Evolutionary conservation across 345 rosid genomes (phyloP).

Genomic region (Ceriops zippeliana): DNA sequence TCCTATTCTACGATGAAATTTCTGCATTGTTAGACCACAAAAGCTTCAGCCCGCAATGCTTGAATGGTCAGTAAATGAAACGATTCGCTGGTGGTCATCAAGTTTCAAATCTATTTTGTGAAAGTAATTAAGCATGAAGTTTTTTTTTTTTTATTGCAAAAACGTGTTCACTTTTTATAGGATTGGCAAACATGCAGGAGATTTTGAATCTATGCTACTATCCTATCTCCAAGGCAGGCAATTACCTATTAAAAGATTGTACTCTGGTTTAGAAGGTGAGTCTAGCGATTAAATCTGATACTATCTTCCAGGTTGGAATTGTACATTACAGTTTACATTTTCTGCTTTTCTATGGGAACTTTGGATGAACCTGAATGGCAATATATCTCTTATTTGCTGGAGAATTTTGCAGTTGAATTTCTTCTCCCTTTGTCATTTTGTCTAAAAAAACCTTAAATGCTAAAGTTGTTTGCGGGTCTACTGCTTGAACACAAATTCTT

Average conservation of each 20-base stretch:
- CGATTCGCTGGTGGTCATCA: not conserved
- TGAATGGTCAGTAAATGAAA: conserved; percentile 22
- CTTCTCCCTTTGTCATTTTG: conserved; percentile 13
- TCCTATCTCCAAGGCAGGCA: conserved; percentile 57
- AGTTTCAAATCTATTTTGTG: conserved; percentile 15
- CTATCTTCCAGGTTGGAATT: conserved; percentile 10
- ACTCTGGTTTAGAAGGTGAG: conserved; percentile 68
- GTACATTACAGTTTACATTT: conserved; percentile 17
- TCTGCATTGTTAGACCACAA: conserved; percentile 42
- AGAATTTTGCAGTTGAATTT: conserved; percentile 62
- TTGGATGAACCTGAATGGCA: conserved; percentile 91
- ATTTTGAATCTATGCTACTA: conserved; percentile 61
- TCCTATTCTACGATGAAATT: conserved; percentile 71
- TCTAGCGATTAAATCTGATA: not conserved
- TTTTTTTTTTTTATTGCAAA: not conserved
- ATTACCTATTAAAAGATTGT: conserved; percentile 32
- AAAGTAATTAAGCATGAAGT: not conserved
- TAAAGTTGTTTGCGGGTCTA: conserved; percentile 45
- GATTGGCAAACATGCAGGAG: conserved; percentile 69
- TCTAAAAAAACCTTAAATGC: conserved; percentile 8
- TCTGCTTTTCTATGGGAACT: conserved; percentile 51
- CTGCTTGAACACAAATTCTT: conserved; percentile 53
- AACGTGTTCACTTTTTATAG: conserved; percentile 33
- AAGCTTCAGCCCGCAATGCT: conserved; percentile 61
- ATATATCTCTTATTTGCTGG: conserved; percentile 74